phyloP scores from a whole-genome alignment of 768 basidiomycete genomes.

The Rhodotorula babjevae region DNA sequence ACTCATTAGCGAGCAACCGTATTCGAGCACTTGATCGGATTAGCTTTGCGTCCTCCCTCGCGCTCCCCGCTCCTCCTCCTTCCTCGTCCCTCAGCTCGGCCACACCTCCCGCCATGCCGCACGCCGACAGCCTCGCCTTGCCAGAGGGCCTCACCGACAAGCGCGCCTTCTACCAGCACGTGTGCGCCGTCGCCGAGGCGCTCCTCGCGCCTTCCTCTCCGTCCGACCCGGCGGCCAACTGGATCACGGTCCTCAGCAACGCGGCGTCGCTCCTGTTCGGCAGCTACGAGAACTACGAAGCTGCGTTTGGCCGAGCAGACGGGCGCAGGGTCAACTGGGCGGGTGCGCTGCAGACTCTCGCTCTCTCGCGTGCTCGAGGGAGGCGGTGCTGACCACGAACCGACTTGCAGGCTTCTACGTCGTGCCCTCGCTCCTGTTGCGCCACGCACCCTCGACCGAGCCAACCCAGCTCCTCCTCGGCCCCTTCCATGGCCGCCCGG shows the following conservation, averaged over 20 bases:
- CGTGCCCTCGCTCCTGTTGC: constrained; percentile 60
- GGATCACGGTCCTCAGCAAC: constrained; percentile 86
- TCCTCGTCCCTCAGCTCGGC: neutral
- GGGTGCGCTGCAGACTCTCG: constrained; percentile 55
- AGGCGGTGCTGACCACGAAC: neutral
- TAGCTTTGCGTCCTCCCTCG: too few relatives aligned
- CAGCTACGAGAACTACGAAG: constrained; percentile 63
- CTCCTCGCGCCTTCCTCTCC: constrained; percentile 46
- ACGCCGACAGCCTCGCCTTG: constrained; percentile 25
- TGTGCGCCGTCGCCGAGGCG: constrained; percentile 59
- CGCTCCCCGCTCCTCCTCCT: too few relatives aligned
- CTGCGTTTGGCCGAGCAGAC: constrained; percentile 50
- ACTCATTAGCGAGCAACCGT: too few relatives aligned
- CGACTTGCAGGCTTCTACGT: constrained; percentile 73
- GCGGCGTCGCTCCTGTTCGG: constrained; percentile 74
- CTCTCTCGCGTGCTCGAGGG: neutral
- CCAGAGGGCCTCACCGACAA: constrained; percentile 51
- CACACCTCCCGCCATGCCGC: constrained; percentile 8
- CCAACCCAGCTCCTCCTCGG: constrained; percentile 40
- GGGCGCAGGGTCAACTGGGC: constrained; percentile 81
- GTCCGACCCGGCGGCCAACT: constrained; percentile 22
- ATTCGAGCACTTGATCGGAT: too few relatives aligned
- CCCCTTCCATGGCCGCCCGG: constrained; percentile 55
- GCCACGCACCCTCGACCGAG: neutral
- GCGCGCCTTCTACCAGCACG: constrained; percentile 72